Evolutionary conservation across 208 protist genomes (phyloP).

Genomic region (Porcisia deanei): DNA sequence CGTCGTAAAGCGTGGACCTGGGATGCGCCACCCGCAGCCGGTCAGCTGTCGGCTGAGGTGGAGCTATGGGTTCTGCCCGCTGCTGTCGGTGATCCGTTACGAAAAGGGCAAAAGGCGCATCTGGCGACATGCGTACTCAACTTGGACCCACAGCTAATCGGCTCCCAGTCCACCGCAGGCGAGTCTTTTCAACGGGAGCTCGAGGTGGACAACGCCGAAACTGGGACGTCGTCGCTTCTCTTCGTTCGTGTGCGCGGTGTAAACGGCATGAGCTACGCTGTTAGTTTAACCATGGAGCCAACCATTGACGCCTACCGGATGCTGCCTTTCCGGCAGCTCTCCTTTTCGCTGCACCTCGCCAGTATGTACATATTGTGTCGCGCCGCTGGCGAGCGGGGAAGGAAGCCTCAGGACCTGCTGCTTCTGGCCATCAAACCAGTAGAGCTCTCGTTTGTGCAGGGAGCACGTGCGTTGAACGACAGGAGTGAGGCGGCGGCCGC

Average conservation of each 20-base stretch:
- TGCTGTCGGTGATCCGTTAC: background rate
- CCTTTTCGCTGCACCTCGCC: conserved; percentile 51
- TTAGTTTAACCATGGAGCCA: conserved; percentile 71
- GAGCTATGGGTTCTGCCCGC: conserved; percentile 23
- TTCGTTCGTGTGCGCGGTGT: conserved; percentile 76
- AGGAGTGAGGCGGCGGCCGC: background rate
- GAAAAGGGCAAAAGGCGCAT: background rate
- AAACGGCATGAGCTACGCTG: conserved; percentile 61
- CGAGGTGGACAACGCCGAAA: conserved; percentile 19
- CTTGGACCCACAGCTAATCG: conserved; percentile 55
- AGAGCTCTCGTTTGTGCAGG: conserved; percentile 49
- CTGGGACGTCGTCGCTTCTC: conserved; percentile 37
- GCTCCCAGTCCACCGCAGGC: conserved; percentile 1
- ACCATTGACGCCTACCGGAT: conserved; percentile 63
- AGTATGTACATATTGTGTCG: conserved; percentile 53
- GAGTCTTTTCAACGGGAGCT: conserved; percentile 33
- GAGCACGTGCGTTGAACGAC: background rate
- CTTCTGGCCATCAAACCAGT: conserved; percentile 55
- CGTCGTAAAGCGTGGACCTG: conserved; percentile 66
- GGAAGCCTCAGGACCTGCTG: conserved; percentile 31
- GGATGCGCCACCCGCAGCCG: conserved; percentile 30
- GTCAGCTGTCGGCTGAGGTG: conserved; percentile 8
- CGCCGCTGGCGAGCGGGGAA: conserved; percentile 11
- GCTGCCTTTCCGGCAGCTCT: conserved; percentile 65
- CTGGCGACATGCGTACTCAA: conserved; percentile 38